Percentiles rank a stretch among this genome's conserved stretches.
These are phyloP conservation scores for Triticum dicoccoides DNA, from an alignment of 176 grass and related monocot genomes.

Conservation along the genomic window DNA sequence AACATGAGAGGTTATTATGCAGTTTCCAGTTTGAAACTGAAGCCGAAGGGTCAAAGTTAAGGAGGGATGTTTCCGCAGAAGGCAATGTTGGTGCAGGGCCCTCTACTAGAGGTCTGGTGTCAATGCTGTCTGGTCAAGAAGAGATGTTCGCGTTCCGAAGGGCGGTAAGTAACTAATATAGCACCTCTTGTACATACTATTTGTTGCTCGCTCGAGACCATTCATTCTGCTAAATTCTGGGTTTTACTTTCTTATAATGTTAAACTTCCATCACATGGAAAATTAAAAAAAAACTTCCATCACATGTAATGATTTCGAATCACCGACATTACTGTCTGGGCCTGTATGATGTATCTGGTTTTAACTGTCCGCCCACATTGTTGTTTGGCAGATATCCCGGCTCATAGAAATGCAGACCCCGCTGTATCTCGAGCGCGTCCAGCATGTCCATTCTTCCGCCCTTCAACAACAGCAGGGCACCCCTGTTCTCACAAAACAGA, in stretches of 20 bases:
- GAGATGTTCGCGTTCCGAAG: slow-evolving; percentile 89
- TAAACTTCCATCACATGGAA: not conserved
- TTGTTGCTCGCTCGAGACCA: not conserved
- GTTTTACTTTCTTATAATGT: not conserved
- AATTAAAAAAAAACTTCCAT: no score
- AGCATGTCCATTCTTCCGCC: slow-evolving; percentile 41
- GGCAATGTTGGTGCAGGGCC: slow-evolving; percentile 53
- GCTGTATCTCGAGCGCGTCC: slow-evolving; percentile 58
- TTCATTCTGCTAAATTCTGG: not conserved
- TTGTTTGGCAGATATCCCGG: slow-evolving; percentile 69
- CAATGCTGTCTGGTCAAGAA: slow-evolving; percentile 80
- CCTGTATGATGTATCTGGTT: not conserved
- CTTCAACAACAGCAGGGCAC: not conserved
- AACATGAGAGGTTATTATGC: slow-evolving; percentile 16
- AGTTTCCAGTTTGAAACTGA: slow-evolving; percentile 95
- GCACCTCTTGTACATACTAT: not conserved
- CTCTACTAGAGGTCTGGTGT: slow-evolving; percentile 42
- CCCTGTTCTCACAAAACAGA: not conserved
- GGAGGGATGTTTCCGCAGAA: slow-evolving; percentile 68
- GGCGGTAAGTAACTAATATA: slow-evolving; percentile 51
- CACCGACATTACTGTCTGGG: not conserved
- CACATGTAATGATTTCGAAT: not conserved
- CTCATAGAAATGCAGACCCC: slow-evolving; percentile 85
- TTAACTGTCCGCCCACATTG: not conserved
- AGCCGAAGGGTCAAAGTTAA: slow-evolving; percentile 59